Evolutionary conservation across 2,329 filamentous ascomycete genomes (phyloP), one percentile per base, ranked within the genome.

Genomic region (Fusarium albidum): DNA sequence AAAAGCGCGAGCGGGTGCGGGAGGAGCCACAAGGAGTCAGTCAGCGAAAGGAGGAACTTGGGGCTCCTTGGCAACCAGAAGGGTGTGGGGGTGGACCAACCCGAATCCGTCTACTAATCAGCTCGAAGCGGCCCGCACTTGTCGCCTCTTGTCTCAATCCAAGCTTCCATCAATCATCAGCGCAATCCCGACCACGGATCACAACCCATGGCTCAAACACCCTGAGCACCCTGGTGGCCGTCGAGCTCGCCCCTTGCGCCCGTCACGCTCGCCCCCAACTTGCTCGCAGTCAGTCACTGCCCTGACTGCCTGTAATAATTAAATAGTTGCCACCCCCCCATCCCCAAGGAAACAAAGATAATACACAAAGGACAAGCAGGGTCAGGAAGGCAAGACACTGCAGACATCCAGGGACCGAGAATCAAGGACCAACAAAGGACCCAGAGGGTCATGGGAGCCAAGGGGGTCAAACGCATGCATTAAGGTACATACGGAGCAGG

Each of bases 101-200:
- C 58, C 62, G 58, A 61, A 29, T 47, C 34, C 33, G 42, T 59
- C 46, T 56, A 51, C 53, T 64, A 65, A 66, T 64, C 63, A 61
- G 60, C 46, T 56, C 44, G 29, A 44, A 33, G 52, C 44, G 44
- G 47, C 55, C 55, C 52, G 47, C 43, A 44, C 33, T 44, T 35
- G 53, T 59, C 41, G 47, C 39, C 48, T 60, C 49, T 52, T 55
- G 50, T 57, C 52, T 55, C 50, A 53, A 60, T 52, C 52, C 53
- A 47, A 44, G 49, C 53, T 34, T 64, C 55, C 41, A 41, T 65
- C 62, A 63, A 65, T 65, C 63, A 64, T 15, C 48, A 58, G 42
- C 54, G 57, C 44, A 37, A 60, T 47, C 54, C 46, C 43, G 49
- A 47, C 62, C 62, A 59, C 52, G 63, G 52, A 61, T 58, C 52